Conservation (phyloP, 2,329 filamentous ascomycete genomes). For the Verticillium zaregamsianum region DNA sequence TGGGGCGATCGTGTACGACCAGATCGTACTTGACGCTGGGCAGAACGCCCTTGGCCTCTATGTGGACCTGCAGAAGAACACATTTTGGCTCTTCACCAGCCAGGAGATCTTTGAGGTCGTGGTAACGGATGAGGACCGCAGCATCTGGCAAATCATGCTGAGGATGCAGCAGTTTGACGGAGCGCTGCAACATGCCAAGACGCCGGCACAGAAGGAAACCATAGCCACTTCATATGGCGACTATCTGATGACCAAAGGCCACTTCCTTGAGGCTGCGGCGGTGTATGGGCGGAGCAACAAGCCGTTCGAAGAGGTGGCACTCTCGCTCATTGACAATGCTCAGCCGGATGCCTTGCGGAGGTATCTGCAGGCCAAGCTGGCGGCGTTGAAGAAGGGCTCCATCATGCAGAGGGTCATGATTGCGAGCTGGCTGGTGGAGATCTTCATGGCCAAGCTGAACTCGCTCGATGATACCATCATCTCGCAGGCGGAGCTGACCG, state of each 20-base stretch:
- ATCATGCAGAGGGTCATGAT: constrained; percentile 95
- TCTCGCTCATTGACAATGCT: constrained; percentile 83
- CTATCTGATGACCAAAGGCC: constrained; percentile 74
- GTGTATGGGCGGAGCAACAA: constrained; percentile 96
- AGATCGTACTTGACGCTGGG: constrained; percentile 74
- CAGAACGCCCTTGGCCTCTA: constrained; percentile 80
- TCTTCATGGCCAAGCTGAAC: constrained; percentile 97
- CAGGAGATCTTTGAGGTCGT: constrained; percentile 93
- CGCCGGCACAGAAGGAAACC: constrained; percentile 77
- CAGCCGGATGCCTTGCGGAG: constrained; percentile 88
- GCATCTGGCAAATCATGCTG: constrained; percentile 94
- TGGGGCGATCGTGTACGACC: constrained; percentile 81
- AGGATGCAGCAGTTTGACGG: constrained; percentile 82
- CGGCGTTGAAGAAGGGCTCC: constrained; percentile 73
- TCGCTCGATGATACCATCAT: constrained; percentile 90
- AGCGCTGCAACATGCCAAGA: constrained; percentile 80
- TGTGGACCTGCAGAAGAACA: constrained; percentile 90
- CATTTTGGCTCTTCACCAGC: constrained; percentile 92
- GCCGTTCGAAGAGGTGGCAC: constrained; percentile 90
- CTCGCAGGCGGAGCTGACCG: constrained; percentile 76
- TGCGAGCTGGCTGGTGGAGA: constrained; percentile 88
- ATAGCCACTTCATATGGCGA: constrained; percentile 92
- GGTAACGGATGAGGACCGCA: constrained; percentile 81
- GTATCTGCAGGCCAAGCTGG: constrained; percentile 82
- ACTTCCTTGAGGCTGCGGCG: constrained; percentile 79